These are phyloP conservation scores for Sedum album DNA, from an alignment of 164 flowering plant genomes.

Conservation along the genomic window DNA sequence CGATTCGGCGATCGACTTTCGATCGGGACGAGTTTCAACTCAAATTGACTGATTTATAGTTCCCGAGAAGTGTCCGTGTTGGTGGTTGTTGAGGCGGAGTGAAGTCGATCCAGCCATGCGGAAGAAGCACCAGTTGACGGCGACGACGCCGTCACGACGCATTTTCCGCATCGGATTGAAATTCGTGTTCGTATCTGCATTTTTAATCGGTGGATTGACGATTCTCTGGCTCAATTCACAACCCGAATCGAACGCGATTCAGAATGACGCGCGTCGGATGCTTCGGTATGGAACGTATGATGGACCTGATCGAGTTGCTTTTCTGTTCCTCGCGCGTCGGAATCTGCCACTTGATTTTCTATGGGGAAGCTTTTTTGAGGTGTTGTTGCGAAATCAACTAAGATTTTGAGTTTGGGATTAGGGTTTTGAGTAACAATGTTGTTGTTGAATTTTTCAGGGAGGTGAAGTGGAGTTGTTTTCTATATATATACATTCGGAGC, in stretches of 20 bases:
- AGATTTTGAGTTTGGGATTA: not conserved
- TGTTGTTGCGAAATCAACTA: conserved; percentile 12
- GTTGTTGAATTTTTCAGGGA: conserved; percentile 27
- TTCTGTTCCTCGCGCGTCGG: conserved; percentile 62
- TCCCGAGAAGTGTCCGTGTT: not conserved
- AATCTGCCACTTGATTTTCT: conserved; percentile 86
- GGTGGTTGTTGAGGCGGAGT: not conserved
- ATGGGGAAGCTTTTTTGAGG: conserved; percentile 88
- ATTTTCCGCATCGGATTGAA: conserved; percentile 39
- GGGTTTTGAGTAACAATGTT: not conserved
- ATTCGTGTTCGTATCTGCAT: conserved; percentile 32
- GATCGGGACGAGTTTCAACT: no score
- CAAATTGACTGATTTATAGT: conserved; percentile 7
- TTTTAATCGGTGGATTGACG: conserved; percentile 30
- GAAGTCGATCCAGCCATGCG: conserved; percentile 17
- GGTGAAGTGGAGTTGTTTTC: conserved; percentile 55
- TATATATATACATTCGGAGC: conserved; percentile 70
- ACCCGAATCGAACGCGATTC: conserved; percentile 11
- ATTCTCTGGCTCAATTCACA: conserved; percentile 31
- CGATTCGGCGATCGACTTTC: no score
- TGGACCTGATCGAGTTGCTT: conserved; percentile 68
- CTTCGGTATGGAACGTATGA: conserved; percentile 13
- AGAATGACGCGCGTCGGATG: conserved; percentile 6
- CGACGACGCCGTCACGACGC: conserved; percentile 18
- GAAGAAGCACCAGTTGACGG: conserved; percentile 31